Evolutionary conservation across 148 eudicot species (phyloP).

Genomic region (Persicaria maculosa): DNA sequence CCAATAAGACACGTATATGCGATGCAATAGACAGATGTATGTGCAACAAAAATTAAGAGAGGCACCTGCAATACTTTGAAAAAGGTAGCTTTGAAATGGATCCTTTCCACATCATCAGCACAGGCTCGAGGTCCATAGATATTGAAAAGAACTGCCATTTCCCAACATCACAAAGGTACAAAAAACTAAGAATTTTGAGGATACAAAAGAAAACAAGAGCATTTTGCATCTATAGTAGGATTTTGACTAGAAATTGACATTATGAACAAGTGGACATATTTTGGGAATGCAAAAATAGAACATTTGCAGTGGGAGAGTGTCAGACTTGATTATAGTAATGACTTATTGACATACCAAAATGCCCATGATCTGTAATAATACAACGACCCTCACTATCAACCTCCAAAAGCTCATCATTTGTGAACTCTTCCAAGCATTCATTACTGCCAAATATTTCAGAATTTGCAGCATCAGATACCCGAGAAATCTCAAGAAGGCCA

Average conservation of each 20-base stretch:
- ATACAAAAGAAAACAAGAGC: conserved; percentile 5
- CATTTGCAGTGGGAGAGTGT: background rate
- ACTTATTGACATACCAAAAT: conserved; percentile 62
- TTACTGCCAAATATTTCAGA: conserved; percentile 25
- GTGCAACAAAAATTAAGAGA: conserved; percentile 6
- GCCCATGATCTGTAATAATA: conserved; percentile 86
- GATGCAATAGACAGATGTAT: background rate
- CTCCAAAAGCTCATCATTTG: conserved; percentile 63
- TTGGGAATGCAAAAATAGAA: background rate
- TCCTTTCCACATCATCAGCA: conserved; percentile 67
- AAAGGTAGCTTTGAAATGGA: conserved; percentile 65
- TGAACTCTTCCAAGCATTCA: conserved; percentile 56
- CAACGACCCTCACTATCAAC: conserved; percentile 93
- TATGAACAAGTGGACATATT: background rate
- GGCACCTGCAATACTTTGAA: conserved; percentile 72
- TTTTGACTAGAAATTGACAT: background rate
- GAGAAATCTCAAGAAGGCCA: conserved; percentile 57
- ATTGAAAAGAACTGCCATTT: conserved; percentile 72
- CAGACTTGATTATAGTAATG: background rate
- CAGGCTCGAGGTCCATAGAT: conserved; percentile 88
- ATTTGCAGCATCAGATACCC: conserved; percentile 32
- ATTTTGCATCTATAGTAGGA: background rate
- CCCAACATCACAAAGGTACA: conserved; percentile 4
- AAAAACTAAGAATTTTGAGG: conserved; percentile 5
- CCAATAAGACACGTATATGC: background rate